Conservation (phyloP, 1,284 basidiomycete species). For the Ustilago nuda region DNA sequence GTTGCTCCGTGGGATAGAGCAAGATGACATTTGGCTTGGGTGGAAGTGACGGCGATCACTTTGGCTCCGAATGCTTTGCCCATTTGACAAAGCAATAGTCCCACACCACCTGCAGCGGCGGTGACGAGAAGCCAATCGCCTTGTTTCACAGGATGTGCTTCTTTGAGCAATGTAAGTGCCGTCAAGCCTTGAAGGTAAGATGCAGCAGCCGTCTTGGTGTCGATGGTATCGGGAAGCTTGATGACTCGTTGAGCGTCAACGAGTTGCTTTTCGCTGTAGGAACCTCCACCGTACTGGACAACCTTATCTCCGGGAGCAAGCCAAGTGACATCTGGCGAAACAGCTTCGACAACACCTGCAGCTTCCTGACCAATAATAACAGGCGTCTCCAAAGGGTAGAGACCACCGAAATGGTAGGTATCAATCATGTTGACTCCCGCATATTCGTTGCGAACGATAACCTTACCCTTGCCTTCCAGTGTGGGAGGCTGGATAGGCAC, state of each 20-base stretch:
- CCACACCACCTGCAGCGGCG: conserved; percentile 85
- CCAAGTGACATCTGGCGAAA: conserved; percentile 70
- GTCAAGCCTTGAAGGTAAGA: conserved; percentile 83
- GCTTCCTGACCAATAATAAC: conserved; percentile 82
- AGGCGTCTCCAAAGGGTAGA: conserved; percentile 76
- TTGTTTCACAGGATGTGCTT: conserved; percentile 82
- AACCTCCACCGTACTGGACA: conserved; percentile 73
- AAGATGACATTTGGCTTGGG: conserved; percentile 83
- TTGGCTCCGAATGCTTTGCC: conserved; percentile 77
- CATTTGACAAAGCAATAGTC: conserved; percentile 72
- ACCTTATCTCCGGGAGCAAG: conserved; percentile 77
- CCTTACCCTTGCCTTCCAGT: conserved; percentile 74
- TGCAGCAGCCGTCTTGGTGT: conserved; percentile 78
- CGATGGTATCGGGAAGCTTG: conserved; percentile 73
- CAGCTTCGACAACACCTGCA: conserved; percentile 79
- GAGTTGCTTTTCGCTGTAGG: conserved; percentile 82
- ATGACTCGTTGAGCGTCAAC: conserved; percentile 77
- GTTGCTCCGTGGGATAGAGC: conserved; percentile 84
- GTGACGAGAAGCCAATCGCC: conserved; percentile 79
- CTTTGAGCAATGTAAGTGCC: conserved; percentile 81
- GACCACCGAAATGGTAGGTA: conserved; percentile 72
- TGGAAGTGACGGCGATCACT: conserved; percentile 95
- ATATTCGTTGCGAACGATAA: conserved; percentile 80
- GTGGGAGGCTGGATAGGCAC: conserved; percentile 75
- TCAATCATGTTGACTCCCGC: conserved; percentile 75